These are phyloP conservation scores for Penicillium ochrochloron DNA, from an alignment of 495 filamentous ascomycete species.

Conservation along the genomic window DNA sequence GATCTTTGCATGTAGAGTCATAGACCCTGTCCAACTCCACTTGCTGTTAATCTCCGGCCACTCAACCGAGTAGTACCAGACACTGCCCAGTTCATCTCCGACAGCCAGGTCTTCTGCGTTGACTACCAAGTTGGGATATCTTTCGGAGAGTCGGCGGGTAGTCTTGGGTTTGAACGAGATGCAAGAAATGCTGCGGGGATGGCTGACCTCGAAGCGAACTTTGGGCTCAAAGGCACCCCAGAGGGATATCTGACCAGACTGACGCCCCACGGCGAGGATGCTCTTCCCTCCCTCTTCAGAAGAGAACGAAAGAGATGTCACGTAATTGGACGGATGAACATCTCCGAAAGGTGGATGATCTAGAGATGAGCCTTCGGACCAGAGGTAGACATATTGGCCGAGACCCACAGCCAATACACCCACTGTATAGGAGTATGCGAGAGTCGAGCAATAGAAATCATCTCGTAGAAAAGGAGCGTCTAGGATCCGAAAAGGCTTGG, in stretches of 20 bases:
- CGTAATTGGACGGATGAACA: constrained; percentile 53
- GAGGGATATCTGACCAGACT: constrained; percentile 64
- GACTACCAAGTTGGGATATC: constrained; percentile 36
- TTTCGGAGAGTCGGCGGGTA: constrained; percentile 45
- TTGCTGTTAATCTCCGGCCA: constrained; percentile 65
- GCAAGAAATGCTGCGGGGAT: constrained; percentile 74
- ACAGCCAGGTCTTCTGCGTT: constrained; percentile 78
- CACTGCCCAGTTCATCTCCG: constrained; percentile 81
- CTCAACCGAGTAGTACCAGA: constrained; percentile 90
- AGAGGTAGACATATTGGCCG: constrained; percentile 80
- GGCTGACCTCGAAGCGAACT: constrained; percentile 74
- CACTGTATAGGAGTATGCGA: constrained; percentile 78
- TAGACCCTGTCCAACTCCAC: constrained; percentile 72
- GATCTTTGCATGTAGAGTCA: constrained; percentile 78
- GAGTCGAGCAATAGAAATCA: constrained; percentile 92
- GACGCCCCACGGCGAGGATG: constrained; percentile 85
- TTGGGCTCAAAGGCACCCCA: constrained; percentile 64
- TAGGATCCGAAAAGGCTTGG: constrained; percentile 81
- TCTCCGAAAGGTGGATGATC: constrained; percentile 50
- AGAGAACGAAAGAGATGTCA: constrained; percentile 89
- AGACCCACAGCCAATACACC: constrained; percentile 86
- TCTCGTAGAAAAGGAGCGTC: constrained; percentile 88
- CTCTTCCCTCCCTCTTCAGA: constrained; percentile 73
- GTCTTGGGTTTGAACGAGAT: constrained; percentile 67
- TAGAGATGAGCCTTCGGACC: constrained; percentile 74